Percentiles rank a stretch among this genome's conserved stretches.
These are phyloP conservation scores for Metarhizium robertsii DNA, from an alignment of 2,329 filamentous ascomycete genomes.

Conservation along the genomic window DNA sequence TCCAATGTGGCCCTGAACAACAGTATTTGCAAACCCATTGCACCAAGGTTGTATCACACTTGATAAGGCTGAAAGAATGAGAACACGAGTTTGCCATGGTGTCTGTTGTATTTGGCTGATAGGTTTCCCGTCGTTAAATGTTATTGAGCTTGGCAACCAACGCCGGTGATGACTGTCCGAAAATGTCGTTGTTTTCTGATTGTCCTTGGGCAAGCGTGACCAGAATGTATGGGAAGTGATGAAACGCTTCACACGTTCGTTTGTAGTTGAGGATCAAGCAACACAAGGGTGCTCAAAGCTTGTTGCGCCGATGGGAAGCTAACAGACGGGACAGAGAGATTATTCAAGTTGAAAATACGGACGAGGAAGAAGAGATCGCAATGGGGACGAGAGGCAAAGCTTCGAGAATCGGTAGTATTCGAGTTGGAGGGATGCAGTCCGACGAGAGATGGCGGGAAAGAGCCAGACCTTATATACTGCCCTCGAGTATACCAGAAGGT, in stretches of 20 bases:
- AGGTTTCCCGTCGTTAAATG: neutral
- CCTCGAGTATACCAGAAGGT: slow-evolving; percentile 7
- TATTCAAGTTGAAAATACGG: neutral
- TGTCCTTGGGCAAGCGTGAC: neutral
- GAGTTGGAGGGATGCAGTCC: neutral
- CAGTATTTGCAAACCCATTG: slow-evolving; percentile 59
- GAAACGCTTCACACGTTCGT: too few species aligned
- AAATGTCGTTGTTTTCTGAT: neutral
- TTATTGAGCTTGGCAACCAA: neutral
- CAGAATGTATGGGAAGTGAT: too few species aligned
- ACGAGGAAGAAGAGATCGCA: neutral
- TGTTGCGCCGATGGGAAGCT: neutral
- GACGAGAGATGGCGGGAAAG: neutral
- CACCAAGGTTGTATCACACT: slow-evolving; percentile 55
- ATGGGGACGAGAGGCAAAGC: neutral
- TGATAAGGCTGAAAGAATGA: slow-evolving; percentile 57
- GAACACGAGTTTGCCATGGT: slow-evolving; percentile 47
- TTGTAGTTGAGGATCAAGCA: neutral
- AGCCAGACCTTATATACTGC: neutral
- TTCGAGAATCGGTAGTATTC: neutral
- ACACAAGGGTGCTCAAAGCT: neutral
- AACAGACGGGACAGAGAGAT: neutral
- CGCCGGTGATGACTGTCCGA: neutral
- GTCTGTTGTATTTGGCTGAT: neutral
- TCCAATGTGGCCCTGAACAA: slow-evolving; percentile 55